Evolutionary conservation across 106 monocot genomes (phyloP).

Genomic region (Allium cepa): DNA sequence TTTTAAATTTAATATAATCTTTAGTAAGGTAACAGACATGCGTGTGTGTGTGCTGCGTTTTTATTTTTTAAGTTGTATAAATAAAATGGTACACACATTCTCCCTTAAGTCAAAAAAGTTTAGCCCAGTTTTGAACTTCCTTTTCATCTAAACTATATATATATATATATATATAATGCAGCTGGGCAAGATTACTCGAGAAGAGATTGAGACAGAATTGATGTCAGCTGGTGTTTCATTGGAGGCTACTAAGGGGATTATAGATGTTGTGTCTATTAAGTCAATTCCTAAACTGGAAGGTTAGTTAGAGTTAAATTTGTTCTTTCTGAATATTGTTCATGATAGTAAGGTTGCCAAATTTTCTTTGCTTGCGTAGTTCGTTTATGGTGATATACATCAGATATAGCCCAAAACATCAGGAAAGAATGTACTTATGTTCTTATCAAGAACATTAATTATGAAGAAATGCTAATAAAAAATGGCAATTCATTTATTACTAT

Average conservation of each 20-base stretch:
- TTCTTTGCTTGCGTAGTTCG: neutral
- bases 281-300: conserved; percentile 91
- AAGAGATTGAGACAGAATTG: conserved; percentile 90
- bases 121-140: neutral
- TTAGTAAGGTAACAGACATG: too few species aligned
- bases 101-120: neutral
- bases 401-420: too few species aligned
- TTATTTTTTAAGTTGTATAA: too few species aligned
- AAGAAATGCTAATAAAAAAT: too few species aligned
- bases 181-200: conserved; percentile 80
- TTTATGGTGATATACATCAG: neutral
- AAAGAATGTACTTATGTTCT: too few species aligned
- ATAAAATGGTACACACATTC: too few species aligned
- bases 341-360: neutral
- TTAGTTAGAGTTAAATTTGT: conserved; percentile 16
- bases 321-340: neutral
- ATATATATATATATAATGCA: conserved; percentile 14
- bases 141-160: neutral
- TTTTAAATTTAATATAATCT: too few species aligned
- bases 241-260: conserved; percentile 75
- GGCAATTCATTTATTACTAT: too few species aligned
- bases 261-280: conserved; percentile 73
- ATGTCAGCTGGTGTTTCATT: conserved; percentile 40
- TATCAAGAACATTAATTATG: too few species aligned
- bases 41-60: too few species aligned